These are phyloP conservation scores for Leccinum laetum DNA, from an alignment of 1,284 basidiomycete genomes.

Conservation along the genomic window DNA sequence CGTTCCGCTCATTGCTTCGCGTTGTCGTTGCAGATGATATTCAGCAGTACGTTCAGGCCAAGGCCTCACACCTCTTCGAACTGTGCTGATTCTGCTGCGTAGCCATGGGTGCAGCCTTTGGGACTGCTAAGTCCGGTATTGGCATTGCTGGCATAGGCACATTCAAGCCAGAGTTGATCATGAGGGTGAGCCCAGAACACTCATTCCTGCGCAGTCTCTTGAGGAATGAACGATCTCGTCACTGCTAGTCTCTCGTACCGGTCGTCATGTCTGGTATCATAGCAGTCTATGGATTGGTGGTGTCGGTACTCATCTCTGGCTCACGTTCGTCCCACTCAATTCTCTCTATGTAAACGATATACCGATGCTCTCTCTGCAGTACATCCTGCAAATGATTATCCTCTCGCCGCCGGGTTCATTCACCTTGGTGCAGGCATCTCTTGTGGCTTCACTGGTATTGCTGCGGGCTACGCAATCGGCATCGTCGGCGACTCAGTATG, in stretches of 20 bases:
- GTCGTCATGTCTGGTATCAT: slow-evolving; percentile 80
- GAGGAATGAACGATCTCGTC: background rate
- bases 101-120: slow-evolving; percentile 96
- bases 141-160: slow-evolving; percentile 96
- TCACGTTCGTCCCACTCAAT: slow-evolving; percentile 42
- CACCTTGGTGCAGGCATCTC: slow-evolving; percentile 95
- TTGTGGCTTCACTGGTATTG: slow-evolving; percentile 90
- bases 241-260: slow-evolving; percentile 31
- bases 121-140: slow-evolving; percentile 97
- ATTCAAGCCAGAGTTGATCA: slow-evolving; percentile 95
- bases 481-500: slow-evolving; percentile 92
- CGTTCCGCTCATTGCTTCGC: slow-evolving; percentile 13
- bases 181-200: slow-evolving; percentile 71
- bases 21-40: slow-evolving; percentile 65
- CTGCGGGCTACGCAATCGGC: slow-evolving; percentile 99
- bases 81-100: slow-evolving; percentile 16
- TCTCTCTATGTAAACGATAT: background rate
- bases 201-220: background rate
- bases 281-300: slow-evolving; percentile 67
- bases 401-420: slow-evolving; percentile 87
- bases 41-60: slow-evolving; percentile 67
- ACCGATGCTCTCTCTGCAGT: slow-evolving; percentile 46
- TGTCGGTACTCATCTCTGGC: slow-evolving; percentile 70
- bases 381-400: slow-evolving; percentile 57
- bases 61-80: background rate